phyloP scores from a whole-genome alignment of 179 eudicot genomes.

The Beta lomatogona region DNA sequence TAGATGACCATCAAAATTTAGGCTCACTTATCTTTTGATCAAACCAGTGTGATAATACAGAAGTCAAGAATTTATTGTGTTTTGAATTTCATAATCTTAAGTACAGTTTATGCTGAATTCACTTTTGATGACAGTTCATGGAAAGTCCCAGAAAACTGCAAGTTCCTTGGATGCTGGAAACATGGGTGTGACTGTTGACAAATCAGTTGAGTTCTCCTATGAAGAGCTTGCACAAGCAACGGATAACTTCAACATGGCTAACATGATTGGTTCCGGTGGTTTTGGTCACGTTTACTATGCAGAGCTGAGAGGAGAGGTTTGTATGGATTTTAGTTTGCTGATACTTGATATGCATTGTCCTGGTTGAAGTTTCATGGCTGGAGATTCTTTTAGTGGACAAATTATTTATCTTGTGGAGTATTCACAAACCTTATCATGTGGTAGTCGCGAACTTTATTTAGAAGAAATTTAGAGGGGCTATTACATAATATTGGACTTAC shows the following conservation, averaged over 20 bases:
- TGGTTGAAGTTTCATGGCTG: background rate
- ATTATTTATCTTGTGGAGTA: background rate
- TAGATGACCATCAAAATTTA: background rate
- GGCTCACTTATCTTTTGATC: conserved; percentile 8
- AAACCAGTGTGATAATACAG: background rate
- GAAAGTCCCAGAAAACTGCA: conserved; percentile 23
- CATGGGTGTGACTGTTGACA: conserved; percentile 58
- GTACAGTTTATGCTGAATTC: conserved; percentile 11
- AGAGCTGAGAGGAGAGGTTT: conserved; percentile 58
- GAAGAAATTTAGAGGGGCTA: background rate
- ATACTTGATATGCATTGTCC: background rate
- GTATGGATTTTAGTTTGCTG: conserved; percentile 6
- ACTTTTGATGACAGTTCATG: conserved; percentile 27
- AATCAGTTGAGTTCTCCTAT: conserved; percentile 72
- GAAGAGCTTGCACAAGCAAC: conserved; percentile 77
- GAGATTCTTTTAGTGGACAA: background rate
- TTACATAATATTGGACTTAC: background rate
- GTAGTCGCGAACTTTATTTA: background rate
- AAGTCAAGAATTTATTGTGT: background rate
- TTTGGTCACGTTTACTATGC: conserved; percentile 56
- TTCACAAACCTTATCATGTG: background rate
- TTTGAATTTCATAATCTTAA: conserved; percentile 11
- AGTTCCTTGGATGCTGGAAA: conserved; percentile 24
- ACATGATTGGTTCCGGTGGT: conserved; percentile 56
- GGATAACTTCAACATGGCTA: conserved; percentile 42